phyloP scores from a whole-genome alignment of 106 monocot species.

The Apostasia ramifera region DNA sequence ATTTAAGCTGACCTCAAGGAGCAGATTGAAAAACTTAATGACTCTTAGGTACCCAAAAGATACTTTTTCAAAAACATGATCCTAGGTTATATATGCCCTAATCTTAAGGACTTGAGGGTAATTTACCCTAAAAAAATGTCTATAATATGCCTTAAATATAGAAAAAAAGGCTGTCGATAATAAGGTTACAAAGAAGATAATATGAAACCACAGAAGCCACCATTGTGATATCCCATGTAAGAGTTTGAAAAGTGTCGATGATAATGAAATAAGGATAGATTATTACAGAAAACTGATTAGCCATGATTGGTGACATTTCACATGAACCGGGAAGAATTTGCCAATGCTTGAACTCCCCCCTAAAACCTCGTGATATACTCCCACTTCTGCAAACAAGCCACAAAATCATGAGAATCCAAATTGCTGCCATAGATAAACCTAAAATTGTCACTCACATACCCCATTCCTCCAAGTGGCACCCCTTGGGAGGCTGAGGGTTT shows the following conservation, averaged over 20 bases:
- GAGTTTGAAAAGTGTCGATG: neutral
- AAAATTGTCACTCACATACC: conserved; percentile 28
- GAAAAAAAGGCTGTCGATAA: no score
- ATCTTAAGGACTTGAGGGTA: no score
- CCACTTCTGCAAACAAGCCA: conserved; percentile 61
- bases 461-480: conserved; percentile 99
- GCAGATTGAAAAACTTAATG: no score
- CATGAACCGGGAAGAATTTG: conserved; percentile 89
- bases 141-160: no score
- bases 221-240: no score
- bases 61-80: no score
- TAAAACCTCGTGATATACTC: conserved; percentile 97
- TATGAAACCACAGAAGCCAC: no score
- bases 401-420: neutral
- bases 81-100: no score
- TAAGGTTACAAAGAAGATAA: no score
- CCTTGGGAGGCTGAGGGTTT: conserved; percentile 96
- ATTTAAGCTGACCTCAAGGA: no score
- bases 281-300: conserved; percentile 96
- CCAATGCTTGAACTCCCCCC: conserved; percentile 98
- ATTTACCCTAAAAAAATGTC: no score
- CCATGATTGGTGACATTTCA: conserved; percentile 89
- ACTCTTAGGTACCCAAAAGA: no score
- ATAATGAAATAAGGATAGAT: neutral
- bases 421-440: neutral